A percentile compares a stretch with the other conserved stretches of the same genome.
These are phyloP conservation scores for Xanthoconium stramineum DNA, from an alignment of 768 basidiomycete species.

Conservation along the genomic window DNA sequence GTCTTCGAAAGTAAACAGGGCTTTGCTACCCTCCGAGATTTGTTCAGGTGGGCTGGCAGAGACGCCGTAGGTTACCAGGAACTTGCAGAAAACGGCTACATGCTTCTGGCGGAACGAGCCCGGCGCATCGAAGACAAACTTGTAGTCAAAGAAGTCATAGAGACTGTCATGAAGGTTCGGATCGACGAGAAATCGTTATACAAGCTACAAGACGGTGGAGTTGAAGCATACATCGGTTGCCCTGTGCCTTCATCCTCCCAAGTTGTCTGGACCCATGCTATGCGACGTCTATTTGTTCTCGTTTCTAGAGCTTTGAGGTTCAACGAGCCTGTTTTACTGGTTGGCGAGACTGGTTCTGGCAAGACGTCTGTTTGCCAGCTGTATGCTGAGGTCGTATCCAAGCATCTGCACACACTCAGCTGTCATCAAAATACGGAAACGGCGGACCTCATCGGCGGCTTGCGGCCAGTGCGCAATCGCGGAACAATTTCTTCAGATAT, in stretches of 20 bases:
- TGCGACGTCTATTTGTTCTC: slow-evolving; percentile 85
- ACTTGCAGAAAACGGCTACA: slow-evolving; percentile 93
- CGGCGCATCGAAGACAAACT: slow-evolving; percentile 81
- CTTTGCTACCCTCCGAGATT: slow-evolving; percentile 93
- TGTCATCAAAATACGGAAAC: slow-evolving; percentile 99
- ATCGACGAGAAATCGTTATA: slow-evolving; percentile 77
- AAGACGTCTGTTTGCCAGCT: slow-evolving; percentile 97
- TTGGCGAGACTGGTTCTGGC: slow-evolving; percentile 96
- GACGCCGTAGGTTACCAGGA: slow-evolving; percentile 89
- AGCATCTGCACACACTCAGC: slow-evolving; percentile 71
- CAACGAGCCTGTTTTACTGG: slow-evolving; percentile 92
- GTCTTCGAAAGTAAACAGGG: slow-evolving; percentile 98
- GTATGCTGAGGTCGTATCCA: slow-evolving; percentile 63
- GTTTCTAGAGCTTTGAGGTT: slow-evolving; percentile 81
- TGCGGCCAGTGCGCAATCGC: slow-evolving; percentile 84
- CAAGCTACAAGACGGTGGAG: slow-evolving; percentile 45
- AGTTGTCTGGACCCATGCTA: slow-evolving; percentile 91
- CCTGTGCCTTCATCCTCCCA: slow-evolving; percentile 42
- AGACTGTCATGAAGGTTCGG: slow-evolving; percentile 81
- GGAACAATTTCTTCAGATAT: slow-evolving; percentile 50
- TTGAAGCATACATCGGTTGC: slow-evolving; percentile 52
- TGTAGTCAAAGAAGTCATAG: slow-evolving; percentile 91
- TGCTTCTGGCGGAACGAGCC: slow-evolving; percentile 92
- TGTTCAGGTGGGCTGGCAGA: slow-evolving; percentile 95
- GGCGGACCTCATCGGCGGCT: slow-evolving; percentile 90